Conservation (phyloP, 805 yeast species). For the Yamadazyma kitorensis region DNA sequence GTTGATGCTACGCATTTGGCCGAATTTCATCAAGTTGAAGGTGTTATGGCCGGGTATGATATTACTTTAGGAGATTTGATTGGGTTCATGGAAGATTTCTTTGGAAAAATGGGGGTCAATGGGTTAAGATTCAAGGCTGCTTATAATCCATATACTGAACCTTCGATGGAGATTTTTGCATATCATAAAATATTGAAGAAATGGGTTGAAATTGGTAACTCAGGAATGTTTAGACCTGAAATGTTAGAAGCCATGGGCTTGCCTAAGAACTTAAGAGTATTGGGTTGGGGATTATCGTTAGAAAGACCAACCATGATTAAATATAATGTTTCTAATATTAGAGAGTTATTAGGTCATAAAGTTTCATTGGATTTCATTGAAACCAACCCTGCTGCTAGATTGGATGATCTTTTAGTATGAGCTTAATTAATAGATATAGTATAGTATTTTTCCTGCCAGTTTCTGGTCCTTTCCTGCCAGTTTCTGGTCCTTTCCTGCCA, state of each 20-base stretch:
- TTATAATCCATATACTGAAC: constrained; percentile 98
- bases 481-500: no score
- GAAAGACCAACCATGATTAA: constrained; percentile 99
- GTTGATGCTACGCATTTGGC: constrained; percentile 99
- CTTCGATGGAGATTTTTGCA: constrained; percentile 95
- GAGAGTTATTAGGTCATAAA: constrained; percentile 97
- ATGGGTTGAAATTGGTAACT: constrained; percentile 99
- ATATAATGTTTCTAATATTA: constrained; percentile 90
- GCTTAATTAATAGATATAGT: background rate
- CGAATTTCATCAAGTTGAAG: constrained; percentile 99
- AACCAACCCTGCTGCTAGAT: constrained; percentile 94
- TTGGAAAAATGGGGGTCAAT: constrained; percentile 94
- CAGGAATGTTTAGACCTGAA: constrained; percentile 99
- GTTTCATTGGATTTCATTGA: constrained; percentile 93
- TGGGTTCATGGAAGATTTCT: constrained; percentile 97
- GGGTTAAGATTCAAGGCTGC: constrained; percentile 97
- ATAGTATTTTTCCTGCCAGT: no score
- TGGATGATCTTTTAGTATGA: constrained; percentile 56
- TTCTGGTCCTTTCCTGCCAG: no score
- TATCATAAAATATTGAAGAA: constrained; percentile 92
- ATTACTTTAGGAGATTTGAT: constrained; percentile 93
- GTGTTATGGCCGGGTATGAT: constrained; percentile 96
- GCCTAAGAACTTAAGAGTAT: constrained; percentile 88
- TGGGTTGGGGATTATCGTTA: constrained; percentile 95
- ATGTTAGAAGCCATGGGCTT: constrained; percentile 98